phyloP scores from a whole-genome alignment of 768 basidiomycete species.

The Panaeolus papilionaceus region DNA sequence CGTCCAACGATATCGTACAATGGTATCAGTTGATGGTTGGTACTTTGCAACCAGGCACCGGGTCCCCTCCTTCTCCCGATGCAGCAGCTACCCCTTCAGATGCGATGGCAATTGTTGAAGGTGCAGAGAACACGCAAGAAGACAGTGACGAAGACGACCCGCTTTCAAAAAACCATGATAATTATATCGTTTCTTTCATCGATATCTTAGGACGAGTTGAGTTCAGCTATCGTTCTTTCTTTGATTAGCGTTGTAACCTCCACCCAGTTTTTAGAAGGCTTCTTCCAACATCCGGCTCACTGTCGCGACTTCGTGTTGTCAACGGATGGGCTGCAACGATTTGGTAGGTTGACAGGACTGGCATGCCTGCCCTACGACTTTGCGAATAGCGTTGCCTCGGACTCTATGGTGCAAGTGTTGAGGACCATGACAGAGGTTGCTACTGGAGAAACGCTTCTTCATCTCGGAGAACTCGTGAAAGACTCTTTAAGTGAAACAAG shows the following conservation, averaged over 20 bases:
- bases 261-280: slow-evolving; percentile 87
- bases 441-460: slow-evolving; percentile 74
- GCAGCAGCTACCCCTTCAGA: slow-evolving; percentile 24
- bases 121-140: slow-evolving; percentile 24
- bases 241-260: slow-evolving; percentile 14
- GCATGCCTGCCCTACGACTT: slow-evolving; percentile 92
- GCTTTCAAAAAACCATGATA: slow-evolving; percentile 66
- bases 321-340: slow-evolving; percentile 72
- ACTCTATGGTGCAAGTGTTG: slow-evolving; percentile 88
- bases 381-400: slow-evolving; percentile 82
- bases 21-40: slow-evolving; percentile 68
- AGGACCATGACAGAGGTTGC: slow-evolving; percentile 88
- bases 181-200: slow-evolving; percentile 76
- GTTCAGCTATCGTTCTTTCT: slow-evolving; percentile 26
- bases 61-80: slow-evolving; percentile 2
- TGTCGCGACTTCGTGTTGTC: slow-evolving; percentile 87
- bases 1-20: slow-evolving; percentile 63
- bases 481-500: slow-evolving; percentile 72
- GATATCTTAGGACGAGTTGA: slow-evolving; percentile 79
- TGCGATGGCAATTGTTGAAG: slow-evolving; percentile 24
- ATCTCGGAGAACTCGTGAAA: slow-evolving; percentile 74
- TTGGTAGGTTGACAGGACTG: slow-evolving; percentile 80
- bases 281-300: slow-evolving; percentile 91
- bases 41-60: slow-evolving; percentile 54
- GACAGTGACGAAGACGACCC: slow-evolving; percentile 34